Conservation (phyloP, 139 green algal genomes). For the Tetradesmus lagerheimii region DNA sequence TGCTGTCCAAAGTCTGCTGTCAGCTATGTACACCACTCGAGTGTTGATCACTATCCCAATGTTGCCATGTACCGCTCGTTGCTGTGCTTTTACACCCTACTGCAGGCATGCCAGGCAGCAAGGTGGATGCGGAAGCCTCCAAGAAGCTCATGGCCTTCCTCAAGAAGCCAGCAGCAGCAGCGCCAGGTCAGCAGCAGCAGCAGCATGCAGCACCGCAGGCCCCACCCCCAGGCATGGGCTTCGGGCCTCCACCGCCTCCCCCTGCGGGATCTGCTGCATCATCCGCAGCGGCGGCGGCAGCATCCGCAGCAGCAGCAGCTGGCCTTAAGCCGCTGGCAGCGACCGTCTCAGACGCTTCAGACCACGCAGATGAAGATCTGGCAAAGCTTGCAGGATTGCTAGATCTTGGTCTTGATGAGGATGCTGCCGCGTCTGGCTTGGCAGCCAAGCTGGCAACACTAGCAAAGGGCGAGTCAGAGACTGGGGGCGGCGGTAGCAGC, state of each 20-base stretch:
- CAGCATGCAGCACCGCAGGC: constrained; percentile 17
- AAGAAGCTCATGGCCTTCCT: constrained; percentile 46
- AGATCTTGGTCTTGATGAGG: constrained; percentile 21
- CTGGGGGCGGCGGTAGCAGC: not conserved
- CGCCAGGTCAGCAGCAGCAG: not conserved
- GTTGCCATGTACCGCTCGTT: not conserved
- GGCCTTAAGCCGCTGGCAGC: not conserved
- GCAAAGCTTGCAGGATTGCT: constrained; percentile 16
- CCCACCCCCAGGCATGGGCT: constrained; percentile 26
- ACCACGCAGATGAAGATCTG: constrained; percentile 19
- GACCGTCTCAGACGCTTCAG: not conserved
- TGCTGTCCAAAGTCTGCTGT: not conserved
- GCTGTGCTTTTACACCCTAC: not conserved
- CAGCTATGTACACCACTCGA: not conserved
- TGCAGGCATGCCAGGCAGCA: not conserved
- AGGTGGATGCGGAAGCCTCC: constrained; percentile 29
- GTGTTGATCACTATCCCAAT: not conserved
- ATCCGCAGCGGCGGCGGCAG: not conserved
- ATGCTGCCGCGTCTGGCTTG: constrained; percentile 10
- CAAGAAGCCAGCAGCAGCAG: constrained; percentile 36
- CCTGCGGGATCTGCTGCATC: not conserved
- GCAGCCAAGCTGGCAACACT: constrained; percentile 24
- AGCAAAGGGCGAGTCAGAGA: not conserved
- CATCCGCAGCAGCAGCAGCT: constrained; percentile 25
- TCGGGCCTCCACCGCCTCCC: not conserved